Evolutionary conservation across 371 early-diverging fungal genomes (phyloP), one percentile per base, ranked within the genome.

Genomic region (Haplosporangium sp.): DNA sequence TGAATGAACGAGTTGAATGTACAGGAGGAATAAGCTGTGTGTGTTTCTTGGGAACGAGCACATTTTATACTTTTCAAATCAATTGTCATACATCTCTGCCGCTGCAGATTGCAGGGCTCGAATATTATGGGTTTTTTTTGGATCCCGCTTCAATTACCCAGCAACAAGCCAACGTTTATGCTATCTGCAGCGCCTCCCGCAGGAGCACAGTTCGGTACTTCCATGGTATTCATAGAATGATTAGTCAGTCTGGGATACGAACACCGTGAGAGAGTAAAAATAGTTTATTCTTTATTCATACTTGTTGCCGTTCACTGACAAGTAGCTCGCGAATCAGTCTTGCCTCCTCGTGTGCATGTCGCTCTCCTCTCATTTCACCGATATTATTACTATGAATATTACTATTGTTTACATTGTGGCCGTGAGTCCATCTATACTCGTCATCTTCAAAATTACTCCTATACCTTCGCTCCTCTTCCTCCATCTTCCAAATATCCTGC

Each of bases 381-480:
- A 27, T 27, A 27, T 27, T 27, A 27, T 27, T 27, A 27, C 27
- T 27, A 27, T 27, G 27, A 27, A 27, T 27, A 27, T 27, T 27
- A 27, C 27, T 27, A 27, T 27, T 27, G 20, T 42, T 37, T n/a
- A 52, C n/a, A 48, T 27, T 35, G 50, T 61, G 62, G 27, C 53
- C 58, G 17, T 55, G 56, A 35, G 62, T 47, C 27, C 50, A 52
- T 20, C 9, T 48, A 9, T 27, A 19, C 10, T 63, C 50, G n/a
- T 20, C 52, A 37, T 59, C 44, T 48, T 19, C 65, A 4, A n/a
- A 55, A 34, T 71, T 69, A 47, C 72, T 47, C n/a, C 84, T 75
- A 57, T 86, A 83, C 69, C 74, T 73, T 10, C 82, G 82, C 20
- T 86, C 78, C 39, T 82, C 79, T 44, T 74, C 74, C 52, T 79